Evolutionary conservation across 1,284 basidiomycete species (phyloP), one percentile per base, ranked within the genome.

Genomic region (Pseudozyma thailandica): DNA sequence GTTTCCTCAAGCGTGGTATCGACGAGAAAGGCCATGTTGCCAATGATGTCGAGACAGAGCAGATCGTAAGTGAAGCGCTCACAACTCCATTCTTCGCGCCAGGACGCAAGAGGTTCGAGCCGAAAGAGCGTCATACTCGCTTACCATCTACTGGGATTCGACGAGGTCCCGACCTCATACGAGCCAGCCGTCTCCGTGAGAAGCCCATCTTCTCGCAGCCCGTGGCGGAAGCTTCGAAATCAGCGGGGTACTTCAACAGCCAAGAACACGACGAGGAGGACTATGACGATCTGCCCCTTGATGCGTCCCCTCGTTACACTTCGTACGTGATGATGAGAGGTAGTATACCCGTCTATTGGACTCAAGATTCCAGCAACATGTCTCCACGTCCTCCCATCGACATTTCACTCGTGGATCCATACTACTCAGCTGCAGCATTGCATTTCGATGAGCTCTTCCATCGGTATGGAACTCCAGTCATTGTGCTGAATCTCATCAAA

Each of bases 41-140:
- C 1, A 99, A 99, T 78, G 96, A 98, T 84, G 96, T 99, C 2
- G 96, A 99, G 84, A 98, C 94, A 0, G 96, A 99, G 80, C 96
- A 99, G 80, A 96, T 98, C 50, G 94, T 98, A 0, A 93, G 91
- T 3, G 95, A 98, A 80, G 92, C 93, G 0, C 84, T 94, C 7
- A 95, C 93, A 0, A 98, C 74, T 1, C 69, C 81, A 6, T 81
- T 82, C 57, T 82, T 73, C 33, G 74, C 78, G 10, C 80, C 80
- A 2, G 68, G 60, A 1, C 57, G 55, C 16, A 58, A 57, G 35
- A 54, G 39, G 3, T 54, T 58, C 43, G 50, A 62, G 21, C 54
- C 62, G 2, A 56, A 49, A 4, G 50, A 57, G 8, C 39, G 56
- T 7, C 57, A 50, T 3, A 28, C 58, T 30, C 42, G 37, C 3